These are phyloP conservation scores for Conoideocrella luteorostrata DNA, from an alignment of 2,329 filamentous ascomycete genomes.

Conservation along the genomic window DNA sequence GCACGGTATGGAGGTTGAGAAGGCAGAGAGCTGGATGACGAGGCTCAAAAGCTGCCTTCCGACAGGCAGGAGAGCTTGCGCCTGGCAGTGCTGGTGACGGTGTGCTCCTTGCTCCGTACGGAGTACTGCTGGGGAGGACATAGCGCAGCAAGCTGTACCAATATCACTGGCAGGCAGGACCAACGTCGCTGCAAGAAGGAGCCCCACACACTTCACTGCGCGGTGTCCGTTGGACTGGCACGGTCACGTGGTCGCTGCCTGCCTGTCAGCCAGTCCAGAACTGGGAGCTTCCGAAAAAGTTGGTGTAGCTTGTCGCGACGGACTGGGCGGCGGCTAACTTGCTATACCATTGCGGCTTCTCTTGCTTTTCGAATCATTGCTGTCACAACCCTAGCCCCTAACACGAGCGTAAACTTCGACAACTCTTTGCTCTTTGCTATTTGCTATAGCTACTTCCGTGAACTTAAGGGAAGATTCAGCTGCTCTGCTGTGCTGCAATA, in stretches of 20 bases:
- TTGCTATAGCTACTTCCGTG: too few species aligned
- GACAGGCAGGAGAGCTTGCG: slow-evolving; percentile 7
- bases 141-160: too few species aligned
- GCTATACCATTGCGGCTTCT: background rate
- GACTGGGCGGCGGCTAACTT: slow-evolving; percentile 1
- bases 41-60: slow-evolving; percentile 48
- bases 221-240: background rate
- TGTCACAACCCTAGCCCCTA: background rate
- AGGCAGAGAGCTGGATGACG: slow-evolving; percentile 42
- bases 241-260: slow-evolving; percentile 11
- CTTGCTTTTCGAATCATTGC: background rate
- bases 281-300: slow-evolving; percentile 20
- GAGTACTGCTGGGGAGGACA: too few species aligned
- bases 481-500: too few species aligned
- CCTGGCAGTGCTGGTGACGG: background rate
- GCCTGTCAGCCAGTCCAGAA: slow-evolving; percentile 16
- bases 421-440: too few species aligned
- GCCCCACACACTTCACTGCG: background rate
- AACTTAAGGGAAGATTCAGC: too few species aligned
- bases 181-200: too few species aligned
- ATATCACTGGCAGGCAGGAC: background rate
- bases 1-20: slow-evolving; percentile 15
- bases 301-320: slow-evolving; percentile 12
- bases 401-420: too few species aligned
- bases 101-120: too few species aligned